Conservation (phyloP, 1,139 yeast genomes). For the Yamadazyma dendronema region DNA sequence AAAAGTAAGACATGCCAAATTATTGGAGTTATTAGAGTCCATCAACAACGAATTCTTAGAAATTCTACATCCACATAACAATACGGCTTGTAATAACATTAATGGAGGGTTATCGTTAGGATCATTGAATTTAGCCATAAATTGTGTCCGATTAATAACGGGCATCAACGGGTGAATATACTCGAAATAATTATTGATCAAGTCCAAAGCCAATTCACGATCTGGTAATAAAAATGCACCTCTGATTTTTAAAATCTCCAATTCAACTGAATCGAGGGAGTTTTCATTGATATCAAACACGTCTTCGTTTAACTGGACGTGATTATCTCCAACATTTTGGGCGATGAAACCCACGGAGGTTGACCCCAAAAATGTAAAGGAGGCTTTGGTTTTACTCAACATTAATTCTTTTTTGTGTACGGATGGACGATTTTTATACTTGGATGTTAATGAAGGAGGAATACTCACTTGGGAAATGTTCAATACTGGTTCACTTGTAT, state of each 20-base stretch:
- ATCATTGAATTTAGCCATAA: conserved; percentile 56
- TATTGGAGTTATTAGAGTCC: conserved; percentile 56
- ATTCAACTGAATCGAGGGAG: conserved; percentile 61
- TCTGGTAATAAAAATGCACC: conserved; percentile 76
- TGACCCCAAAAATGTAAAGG: conserved; percentile 43
- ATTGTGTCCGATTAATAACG: conserved; percentile 61
- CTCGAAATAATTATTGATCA: conserved; percentile 62
- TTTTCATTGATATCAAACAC: conserved; percentile 36
- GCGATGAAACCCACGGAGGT: conserved; percentile 41
- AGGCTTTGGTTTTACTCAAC: conserved; percentile 27
- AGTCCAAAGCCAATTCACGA: conserved; percentile 57
- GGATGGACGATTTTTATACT: conserved; percentile 39
- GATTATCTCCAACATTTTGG: conserved; percentile 45
- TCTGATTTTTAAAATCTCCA: conserved; percentile 62
- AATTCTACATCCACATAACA: conserved; percentile 68
- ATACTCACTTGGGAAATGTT: conserved; percentile 45
- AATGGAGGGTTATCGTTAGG: conserved; percentile 67
- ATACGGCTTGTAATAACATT: conserved; percentile 64
- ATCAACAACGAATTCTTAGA: conserved; percentile 55
- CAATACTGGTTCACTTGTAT: conserved; percentile 36
- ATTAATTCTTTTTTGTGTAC: conserved; percentile 37
- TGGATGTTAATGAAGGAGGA: conserved; percentile 45
- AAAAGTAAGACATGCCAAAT: conserved; percentile 61
- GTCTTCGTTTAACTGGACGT: conserved; percentile 41
- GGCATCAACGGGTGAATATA: conserved; percentile 73